Base-by-base conservation (phyloP, 2,329 filamentous ascomycete species). In the Neonectria hederae region DNA sequence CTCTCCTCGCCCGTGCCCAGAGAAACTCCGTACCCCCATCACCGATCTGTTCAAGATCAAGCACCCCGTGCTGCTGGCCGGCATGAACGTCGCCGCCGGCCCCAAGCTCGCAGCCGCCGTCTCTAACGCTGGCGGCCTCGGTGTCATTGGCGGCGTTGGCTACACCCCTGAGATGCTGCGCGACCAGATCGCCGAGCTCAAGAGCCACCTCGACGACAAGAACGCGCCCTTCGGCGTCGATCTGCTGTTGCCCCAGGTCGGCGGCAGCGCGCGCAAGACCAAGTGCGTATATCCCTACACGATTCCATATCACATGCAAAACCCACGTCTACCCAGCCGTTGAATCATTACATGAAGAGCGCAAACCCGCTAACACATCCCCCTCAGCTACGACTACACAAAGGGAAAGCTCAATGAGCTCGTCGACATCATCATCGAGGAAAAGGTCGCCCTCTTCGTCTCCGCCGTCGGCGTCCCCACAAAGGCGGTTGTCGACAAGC, bases 21-120 rank as follows among this genome's bases (percentile, higher is more conserved):
- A 80, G 77, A 74, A 80, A 85, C 91, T 99, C 81, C 92, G 92
- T 77, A 99, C 96, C 58, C 90, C 92, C 72, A 86, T 94, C 76
- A 99, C 96, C 74, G 95, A 98, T 87, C 92, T 98, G 70, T 92
- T 99, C 83, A 92, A 93, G 86, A 98, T 99, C 88, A 93, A 97
- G 80, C 96, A 99, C 83, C 96, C 96, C 63, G 86, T 99, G 78
- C 85, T 99, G 76, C 90, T 99, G 67, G 96, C 96, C 74, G 96
- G 96, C 80, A 99, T 99, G 96, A 98, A 99, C 86, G 96, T 98
- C 69, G 96, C 96, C 62, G 96, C 96, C 65, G 96, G 96, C 54
- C 96, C 96, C 60, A 97, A 94, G 86, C 90, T 99, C 76, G 96
- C 96, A 57, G 96, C 96, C 35, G 96, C 96, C 45, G 96, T 99